Conservation (phyloP, 371 early-diverging fungal genomes). For the Nematocida sp. region DNA sequence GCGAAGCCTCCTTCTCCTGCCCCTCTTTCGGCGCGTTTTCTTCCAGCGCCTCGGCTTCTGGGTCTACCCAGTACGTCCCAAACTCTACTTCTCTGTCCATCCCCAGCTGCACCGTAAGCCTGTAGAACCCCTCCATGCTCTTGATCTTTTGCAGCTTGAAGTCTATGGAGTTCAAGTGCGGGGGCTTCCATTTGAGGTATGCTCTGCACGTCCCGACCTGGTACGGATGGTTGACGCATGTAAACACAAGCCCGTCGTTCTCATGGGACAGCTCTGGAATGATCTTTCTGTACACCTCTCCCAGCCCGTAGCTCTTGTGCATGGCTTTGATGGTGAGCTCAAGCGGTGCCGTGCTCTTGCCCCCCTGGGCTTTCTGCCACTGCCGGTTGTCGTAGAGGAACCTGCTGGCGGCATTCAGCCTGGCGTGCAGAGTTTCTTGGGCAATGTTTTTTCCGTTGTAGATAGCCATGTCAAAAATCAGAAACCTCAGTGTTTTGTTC, state of each 20-base stretch:
- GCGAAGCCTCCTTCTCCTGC: background rate
- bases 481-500: constrained; percentile 17
- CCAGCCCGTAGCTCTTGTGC: constrained; percentile 62
- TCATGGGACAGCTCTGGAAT: constrained; percentile 70
- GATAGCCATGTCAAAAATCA: constrained; percentile 62
- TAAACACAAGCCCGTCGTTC: constrained; percentile 90
- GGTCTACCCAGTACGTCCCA: constrained; percentile 29
- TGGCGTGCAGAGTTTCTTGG: constrained; percentile 39
- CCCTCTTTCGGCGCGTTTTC: constrained; percentile 1
- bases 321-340: constrained; percentile 57
- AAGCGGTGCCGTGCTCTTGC: background rate
- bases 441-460: constrained; percentile 41
- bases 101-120: background rate
- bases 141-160: constrained; percentile 67
- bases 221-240: constrained; percentile 76
- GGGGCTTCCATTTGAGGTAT: constrained; percentile 97
- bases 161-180: constrained; percentile 88
- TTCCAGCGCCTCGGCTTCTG: background rate
- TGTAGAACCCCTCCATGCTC: constrained; percentile 2
- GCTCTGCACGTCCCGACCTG: constrained; percentile 73
- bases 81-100: constrained; percentile 8
- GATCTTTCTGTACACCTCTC: constrained; percentile 56
- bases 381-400: constrained; percentile 38
- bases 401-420: constrained; percentile 50
- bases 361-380: background rate